Base-by-base conservation (phyloP, 2,329 filamentous ascomycete species). In the Trichocomaceae sp. region DNA sequence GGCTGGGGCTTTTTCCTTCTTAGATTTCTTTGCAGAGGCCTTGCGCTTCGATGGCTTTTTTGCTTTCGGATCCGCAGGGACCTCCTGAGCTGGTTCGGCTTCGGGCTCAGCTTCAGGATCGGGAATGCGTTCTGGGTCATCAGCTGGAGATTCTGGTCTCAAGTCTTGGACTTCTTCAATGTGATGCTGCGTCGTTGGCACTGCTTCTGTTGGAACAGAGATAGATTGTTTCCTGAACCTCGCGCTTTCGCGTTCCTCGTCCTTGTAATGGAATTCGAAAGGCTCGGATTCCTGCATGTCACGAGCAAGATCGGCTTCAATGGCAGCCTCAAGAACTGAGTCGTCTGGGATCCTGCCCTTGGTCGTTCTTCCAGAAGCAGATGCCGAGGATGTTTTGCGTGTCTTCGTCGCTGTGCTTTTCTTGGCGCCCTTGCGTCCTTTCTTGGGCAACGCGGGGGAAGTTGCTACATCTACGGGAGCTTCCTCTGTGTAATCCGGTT, bases 231-330 rank as follows among this genome's bases (percentile, higher is more conserved):
- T 44, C 19, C 54, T 33, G 17, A 56, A 56, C 13, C 50, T 48
- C 12, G 55, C 50, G 19, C 52, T 57, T 31, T 57, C 56, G 17
- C 46, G 42, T 19, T 54, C 37, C 42, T 48, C 46, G 9, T 59
- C 52, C 22, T 54, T 57, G 33, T 54, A 55, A 10, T 57, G 56
- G 10, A 57, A 57, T 17, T 55, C 55, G 29, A 57, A 57, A 39
- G 51, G 51, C 26, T 55, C 81, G 13, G 80, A 77, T 29, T 84
- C 79, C 1, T 76, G 78, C 23, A 80, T 64, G 1, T 77, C 79
- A 29, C 77, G 73, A 44, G 85, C 81, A 9, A 88, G 75, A 55
- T 86, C 85, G 2, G 80, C 83, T 62, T 86, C 80, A 1, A 88
- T 73, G 48, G 82, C 82, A 20, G 79, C 79, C 50, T 88, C 83